Evolutionary conservation across 306 rosid species (phyloP).

Genomic region (Vachellia collinsii): DNA sequence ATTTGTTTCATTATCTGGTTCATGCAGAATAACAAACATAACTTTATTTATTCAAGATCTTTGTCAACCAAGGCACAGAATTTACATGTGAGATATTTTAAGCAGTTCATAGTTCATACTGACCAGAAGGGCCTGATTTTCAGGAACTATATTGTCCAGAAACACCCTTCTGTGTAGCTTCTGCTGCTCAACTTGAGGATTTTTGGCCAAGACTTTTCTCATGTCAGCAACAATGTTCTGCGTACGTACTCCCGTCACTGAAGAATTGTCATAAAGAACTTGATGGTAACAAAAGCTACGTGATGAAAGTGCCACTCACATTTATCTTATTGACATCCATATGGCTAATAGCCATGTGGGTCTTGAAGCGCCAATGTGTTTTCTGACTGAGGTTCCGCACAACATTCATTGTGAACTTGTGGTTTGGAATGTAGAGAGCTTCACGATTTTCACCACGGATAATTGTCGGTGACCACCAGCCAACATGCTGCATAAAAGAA

Average conservation of each 20-base stretch:
- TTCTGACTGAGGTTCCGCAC: constrained; percentile 96
- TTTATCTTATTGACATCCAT: constrained; percentile 84
- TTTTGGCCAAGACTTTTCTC: constrained; percentile 96
- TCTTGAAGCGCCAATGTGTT: constrained; percentile 98
- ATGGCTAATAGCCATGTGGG: constrained; percentile 81
- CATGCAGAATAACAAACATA: constrained; percentile 16
- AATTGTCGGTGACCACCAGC: constrained; percentile 98
- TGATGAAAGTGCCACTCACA: constrained; percentile 52
- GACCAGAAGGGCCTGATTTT: constrained; percentile 95
- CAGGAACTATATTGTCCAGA: constrained; percentile 73
- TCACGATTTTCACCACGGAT: constrained; percentile 94
- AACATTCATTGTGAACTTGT: constrained; percentile 88
- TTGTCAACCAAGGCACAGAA: constrained; percentile 26
- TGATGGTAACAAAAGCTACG: neutral
- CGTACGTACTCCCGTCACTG: constrained; percentile 13
- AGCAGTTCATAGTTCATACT: constrained; percentile 48
- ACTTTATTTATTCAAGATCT: constrained; percentile 27
- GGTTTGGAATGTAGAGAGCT: constrained; percentile 98
- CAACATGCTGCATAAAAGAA: constrained; percentile 78
- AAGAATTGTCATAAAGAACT: neutral
- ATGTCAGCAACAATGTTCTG: constrained; percentile 92
- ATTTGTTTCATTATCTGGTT: constrained; percentile 17
- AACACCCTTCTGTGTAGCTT: constrained; percentile 92
- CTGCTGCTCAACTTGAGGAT: constrained; percentile 97
- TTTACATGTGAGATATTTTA: constrained; percentile 12